These are phyloP conservation scores for Diaporthe capsici DNA, from an alignment of 2,329 filamentous ascomycete species.

Conservation along the genomic window DNA sequence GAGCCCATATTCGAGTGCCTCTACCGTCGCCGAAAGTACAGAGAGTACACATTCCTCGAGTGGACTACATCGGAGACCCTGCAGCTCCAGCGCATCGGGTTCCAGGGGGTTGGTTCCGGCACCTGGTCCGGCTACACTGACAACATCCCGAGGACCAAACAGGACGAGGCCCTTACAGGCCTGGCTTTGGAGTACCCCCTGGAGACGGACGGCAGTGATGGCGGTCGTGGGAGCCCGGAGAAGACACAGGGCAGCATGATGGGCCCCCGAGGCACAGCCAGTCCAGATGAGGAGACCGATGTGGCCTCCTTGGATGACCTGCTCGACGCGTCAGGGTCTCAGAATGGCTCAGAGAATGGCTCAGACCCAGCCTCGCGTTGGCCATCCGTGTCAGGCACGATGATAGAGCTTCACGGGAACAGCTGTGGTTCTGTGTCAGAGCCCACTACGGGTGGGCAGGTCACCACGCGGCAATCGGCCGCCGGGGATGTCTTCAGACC, in stretches of 20 bases:
- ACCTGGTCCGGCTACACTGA: constrained; percentile 9
- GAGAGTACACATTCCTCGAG: neutral
- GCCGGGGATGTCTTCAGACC: neutral
- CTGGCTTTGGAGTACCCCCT: neutral
- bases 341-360: neutral
- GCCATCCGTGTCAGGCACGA: neutral
- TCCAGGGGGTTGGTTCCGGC: neutral
- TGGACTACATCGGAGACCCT: neutral
- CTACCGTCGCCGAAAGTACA: neutral
- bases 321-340: neutral
- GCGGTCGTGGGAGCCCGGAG: neutral
- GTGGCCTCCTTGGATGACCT: constrained; percentile 17
- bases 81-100: constrained; percentile 5
- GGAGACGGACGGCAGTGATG: neutral
- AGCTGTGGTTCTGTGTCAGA: neutral
- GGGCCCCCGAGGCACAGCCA: neutral
- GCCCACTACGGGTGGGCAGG: neutral
- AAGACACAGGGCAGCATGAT: neutral
- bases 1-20: constrained; percentile 13
- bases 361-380: neutral
- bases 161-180: too few relatives aligned
- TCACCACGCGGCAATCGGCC: neutral
- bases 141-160: neutral
- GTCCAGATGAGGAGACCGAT: neutral
- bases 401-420: neutral